Evolutionary conservation across 805 yeast species (phyloP), one percentile per base, ranked within the genome.

Genomic region (Lachancea sp.): DNA sequence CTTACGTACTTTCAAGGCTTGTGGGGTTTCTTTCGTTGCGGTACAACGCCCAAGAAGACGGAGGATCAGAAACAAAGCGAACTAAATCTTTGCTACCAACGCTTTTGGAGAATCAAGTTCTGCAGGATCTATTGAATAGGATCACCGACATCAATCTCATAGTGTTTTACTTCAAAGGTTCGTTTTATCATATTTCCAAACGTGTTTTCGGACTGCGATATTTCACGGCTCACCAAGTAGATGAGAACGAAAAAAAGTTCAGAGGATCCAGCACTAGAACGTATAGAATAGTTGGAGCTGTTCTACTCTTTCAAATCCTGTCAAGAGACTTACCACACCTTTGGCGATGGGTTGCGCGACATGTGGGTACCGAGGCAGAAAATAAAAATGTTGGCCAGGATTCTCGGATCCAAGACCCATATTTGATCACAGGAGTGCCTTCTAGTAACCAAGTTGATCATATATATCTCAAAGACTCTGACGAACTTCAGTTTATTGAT

Each of bases 181-280:
- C 79, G 21, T 92, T 82, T 59, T 89, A 89, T 62, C 79, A 83
- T 37, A 49, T 88, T 4, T 74, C 84, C 1, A 88, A 87, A 51
- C 67, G 97, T 28, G 13, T 87, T 0, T 78, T 80, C 58, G 96
- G 96, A 0, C 56, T 90, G 57, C 65, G 95, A 28, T 90, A 90
- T 57, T 89, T 77, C 0, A 68, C 78, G 46, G 87, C 85, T 2
- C 89, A 81, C 59, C 67, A 65, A 41, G 71, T 78, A 18, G 71
- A 69, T 50, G 43, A 44, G 12, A 47, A 49, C 18, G 64, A 54
- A 38, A 45, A 43, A 30, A 53, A 50, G 13, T 46, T 59, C 61
- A 61, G 61, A 61, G 48, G 61, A 56, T 46, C 57, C 51, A 45
- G 63, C 62, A 38, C 64, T 67, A 40, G 63, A 50, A 42, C 83